Evolutionary conservation across 2,329 filamentous ascomycete genomes (phyloP).

Genomic region (Epichloe sp.): DNA sequence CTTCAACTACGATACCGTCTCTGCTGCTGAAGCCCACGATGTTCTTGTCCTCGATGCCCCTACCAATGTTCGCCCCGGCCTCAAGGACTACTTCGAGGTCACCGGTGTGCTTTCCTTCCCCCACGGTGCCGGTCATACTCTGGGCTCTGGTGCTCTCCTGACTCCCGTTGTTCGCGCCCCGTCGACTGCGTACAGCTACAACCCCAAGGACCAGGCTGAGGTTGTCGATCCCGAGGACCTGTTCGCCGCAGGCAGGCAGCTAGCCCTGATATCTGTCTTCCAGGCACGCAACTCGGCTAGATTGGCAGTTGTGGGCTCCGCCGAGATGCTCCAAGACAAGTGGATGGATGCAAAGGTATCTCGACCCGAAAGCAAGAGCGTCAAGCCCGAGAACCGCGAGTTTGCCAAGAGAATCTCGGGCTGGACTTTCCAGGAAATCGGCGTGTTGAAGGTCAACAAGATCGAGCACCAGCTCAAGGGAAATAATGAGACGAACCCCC

Average conservation of each 20-base stretch:
- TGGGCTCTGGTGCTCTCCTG: constrained; percentile 67
- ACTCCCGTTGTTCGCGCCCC: constrained; percentile 73
- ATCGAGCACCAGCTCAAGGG: constrained; percentile 60
- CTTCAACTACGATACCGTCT: constrained; percentile 77
- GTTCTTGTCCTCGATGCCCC: constrained; percentile 69
- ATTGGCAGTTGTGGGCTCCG: constrained; percentile 71
- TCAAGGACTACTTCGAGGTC: constrained; percentile 62
- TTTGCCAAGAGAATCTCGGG: constrained; percentile 76
- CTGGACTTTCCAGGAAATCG: constrained; percentile 95
- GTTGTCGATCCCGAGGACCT: constrained; percentile 57
- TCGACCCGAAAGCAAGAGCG: constrained; percentile 37
- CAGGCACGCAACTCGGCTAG: constrained; percentile 92
- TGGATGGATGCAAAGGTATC: constrained; percentile 79
- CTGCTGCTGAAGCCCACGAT: constrained; percentile 73
- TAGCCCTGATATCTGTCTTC: constrained; percentile 71
- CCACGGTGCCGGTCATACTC: constrained; percentile 62
- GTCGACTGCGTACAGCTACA: constrained; percentile 81
- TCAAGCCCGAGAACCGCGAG: constrained; percentile 63
- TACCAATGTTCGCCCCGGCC: constrained; percentile 47
- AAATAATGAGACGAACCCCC: constrained; percentile 61
- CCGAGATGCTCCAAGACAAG: constrained; percentile 74
- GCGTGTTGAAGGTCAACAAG: constrained; percentile 72
- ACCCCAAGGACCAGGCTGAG: constrained; percentile 71
- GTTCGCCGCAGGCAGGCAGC: constrained; percentile 72
- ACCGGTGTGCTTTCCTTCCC: constrained; percentile 59